Conservation (phyloP, 2,329 filamentous ascomycete species). For the Colletotrichum simmondsii region DNA sequence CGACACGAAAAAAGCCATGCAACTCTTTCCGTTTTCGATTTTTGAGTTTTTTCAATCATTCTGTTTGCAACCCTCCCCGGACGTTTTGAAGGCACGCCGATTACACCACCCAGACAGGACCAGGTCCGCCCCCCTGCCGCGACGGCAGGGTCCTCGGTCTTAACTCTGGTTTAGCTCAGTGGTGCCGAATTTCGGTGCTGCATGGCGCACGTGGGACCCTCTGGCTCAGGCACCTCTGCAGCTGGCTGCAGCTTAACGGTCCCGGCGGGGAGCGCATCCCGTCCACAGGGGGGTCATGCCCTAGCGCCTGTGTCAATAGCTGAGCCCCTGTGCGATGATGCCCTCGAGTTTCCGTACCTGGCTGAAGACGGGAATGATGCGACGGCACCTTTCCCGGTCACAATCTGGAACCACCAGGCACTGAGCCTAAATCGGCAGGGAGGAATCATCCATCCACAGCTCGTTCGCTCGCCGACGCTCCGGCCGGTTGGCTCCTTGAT, state of each 20-base stretch:
- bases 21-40: slow-evolving; percentile 30
- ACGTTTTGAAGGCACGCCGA: slow-evolving; percentile 19
- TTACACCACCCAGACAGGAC: not conserved
- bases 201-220: slow-evolving; percentile 31
- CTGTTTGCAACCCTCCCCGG: slow-evolving; percentile 31
- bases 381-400: not conserved
- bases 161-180: slow-evolving; percentile 19
- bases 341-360: slow-evolving; percentile 14
- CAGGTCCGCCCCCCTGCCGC: slow-evolving; percentile 20
- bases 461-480: not conserved
- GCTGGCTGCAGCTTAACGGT: slow-evolving; percentile 23
- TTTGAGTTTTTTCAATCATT: slow-evolving; percentile 24
- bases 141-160: slow-evolving; percentile 16
- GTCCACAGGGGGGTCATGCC: slow-evolving; percentile 6
- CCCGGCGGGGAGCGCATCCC: slow-evolving; percentile 21
- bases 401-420: slow-evolving; percentile 12
- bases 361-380: not conserved
- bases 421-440: slow-evolving; percentile 3
- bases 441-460: not conserved
- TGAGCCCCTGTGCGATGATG: slow-evolving; percentile 22
- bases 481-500: not conserved
- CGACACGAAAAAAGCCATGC: not conserved
- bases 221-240: slow-evolving; percentile 32
- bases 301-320: slow-evolving; percentile 18
- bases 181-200: slow-evolving; percentile 31